These are phyloP conservation scores for Rhipidocladum racemiflorum DNA, from an alignment of 176 grass and related monocot genomes.

Conservation along the genomic window DNA sequence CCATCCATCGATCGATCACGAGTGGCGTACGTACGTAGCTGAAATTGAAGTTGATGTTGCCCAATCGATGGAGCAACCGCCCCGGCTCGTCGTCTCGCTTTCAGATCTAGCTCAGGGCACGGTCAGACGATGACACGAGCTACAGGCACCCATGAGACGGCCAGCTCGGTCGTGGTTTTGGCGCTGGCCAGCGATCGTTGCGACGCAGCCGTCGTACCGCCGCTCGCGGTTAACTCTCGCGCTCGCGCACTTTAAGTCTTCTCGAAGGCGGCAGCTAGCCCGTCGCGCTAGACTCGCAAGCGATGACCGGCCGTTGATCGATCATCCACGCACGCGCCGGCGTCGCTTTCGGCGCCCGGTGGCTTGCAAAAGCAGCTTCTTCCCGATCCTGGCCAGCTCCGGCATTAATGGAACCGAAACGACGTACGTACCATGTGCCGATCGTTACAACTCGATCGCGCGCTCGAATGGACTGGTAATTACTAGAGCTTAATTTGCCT, in stretches of 20 bases:
- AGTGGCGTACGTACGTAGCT: neutral
- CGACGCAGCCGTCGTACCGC: slow-evolving; percentile 32
- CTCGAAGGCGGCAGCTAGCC: neutral
- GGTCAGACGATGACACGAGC: neutral
- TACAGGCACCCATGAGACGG: neutral
- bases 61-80: neutral
- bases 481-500: neutral
- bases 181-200: neutral
- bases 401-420: slow-evolving; percentile 4
- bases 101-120: neutral
- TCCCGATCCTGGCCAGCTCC: neutral
- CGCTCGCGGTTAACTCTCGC: slow-evolving; percentile 14
- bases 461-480: neutral
- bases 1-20: neutral
- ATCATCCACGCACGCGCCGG: neutral
- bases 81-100: neutral
- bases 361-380: slow-evolving; percentile 23
- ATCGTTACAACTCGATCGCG: neutral
- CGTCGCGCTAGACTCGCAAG: neutral
- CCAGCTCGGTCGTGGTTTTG: neutral
- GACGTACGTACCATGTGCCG: neutral
- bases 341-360: slow-evolving; percentile 24
- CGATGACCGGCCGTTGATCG: slow-evolving; percentile 9
- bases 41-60: neutral
- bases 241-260: slow-evolving; percentile 32